A percentile compares a stretch with the other conserved stretches of the same genome.
Evolutionary conservation across 306 rosid genomes (phyloP).

Genomic region (Corylus americana): DNA sequence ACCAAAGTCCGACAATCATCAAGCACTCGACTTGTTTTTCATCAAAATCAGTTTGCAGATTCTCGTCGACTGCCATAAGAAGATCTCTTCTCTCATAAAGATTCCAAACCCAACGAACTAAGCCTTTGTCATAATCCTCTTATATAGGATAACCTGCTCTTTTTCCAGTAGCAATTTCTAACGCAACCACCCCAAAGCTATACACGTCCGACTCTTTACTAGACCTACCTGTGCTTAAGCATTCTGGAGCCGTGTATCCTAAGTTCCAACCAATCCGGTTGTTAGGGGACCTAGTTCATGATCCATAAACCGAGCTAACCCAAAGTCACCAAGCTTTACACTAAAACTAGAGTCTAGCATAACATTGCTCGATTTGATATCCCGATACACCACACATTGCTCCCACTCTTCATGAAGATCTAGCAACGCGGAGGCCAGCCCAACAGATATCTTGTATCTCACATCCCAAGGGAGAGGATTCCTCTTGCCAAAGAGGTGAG

Average conservation of each 20-base stretch:
- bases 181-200: conserved; percentile 33
- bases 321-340: conserved; percentile 41
- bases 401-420: conserved; percentile 47
- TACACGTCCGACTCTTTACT: conserved; percentile 31
- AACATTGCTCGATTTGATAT: conserved; percentile 41
- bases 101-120: too few relatives aligned
- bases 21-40: too few relatives aligned
- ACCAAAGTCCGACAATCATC: neutral
- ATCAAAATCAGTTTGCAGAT: too few relatives aligned
- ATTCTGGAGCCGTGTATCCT: conserved; percentile 38
- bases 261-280: conserved; percentile 29
- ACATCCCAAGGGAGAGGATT: conserved; percentile 16
- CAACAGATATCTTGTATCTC: conserved; percentile 35
- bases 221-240: conserved; percentile 33
- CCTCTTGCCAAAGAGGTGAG: conserved; percentile 20
- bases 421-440: conserved; percentile 34
- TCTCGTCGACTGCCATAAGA: too few relatives aligned
- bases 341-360: conserved; percentile 35
- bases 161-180: conserved; percentile 27
- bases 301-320: conserved; percentile 30
- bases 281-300: conserved; percentile 40
- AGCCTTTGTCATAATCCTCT: neutral
- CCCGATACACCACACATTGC: conserved; percentile 34
- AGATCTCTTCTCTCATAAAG: too few relatives aligned
- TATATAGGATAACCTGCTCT: conserved; percentile 5